These are phyloP conservation scores for Penicillium odoratum DNA, from an alignment of 495 filamentous ascomycete species.

Conservation along the genomic window DNA sequence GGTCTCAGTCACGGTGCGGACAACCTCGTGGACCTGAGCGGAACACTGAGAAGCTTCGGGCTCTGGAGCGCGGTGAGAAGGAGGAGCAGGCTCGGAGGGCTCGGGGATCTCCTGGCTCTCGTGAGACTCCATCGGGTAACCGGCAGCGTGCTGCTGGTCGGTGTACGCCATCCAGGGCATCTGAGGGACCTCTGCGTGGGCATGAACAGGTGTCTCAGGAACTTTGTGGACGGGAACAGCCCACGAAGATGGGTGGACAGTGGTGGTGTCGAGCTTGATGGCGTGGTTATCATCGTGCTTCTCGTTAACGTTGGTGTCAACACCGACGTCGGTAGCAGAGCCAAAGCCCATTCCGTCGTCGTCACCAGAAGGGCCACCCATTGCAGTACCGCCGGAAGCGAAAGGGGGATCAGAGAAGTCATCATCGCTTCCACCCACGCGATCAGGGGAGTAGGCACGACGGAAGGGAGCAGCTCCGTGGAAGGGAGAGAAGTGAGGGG, in stretches of 20 bases:
- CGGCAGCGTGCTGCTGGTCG: constrained; percentile 1
- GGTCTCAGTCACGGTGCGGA: constrained; percentile 35
- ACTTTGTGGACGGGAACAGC: neutral
- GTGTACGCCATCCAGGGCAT: constrained; percentile 10
- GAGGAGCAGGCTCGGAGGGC: constrained; percentile 5
- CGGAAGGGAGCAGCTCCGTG: constrained; percentile 5
- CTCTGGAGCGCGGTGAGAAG: neutral
- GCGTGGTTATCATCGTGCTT: constrained; percentile 31
- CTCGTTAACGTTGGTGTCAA: constrained; percentile 25
- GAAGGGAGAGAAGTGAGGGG: constrained; percentile 11
- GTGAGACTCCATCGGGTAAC: neutral
- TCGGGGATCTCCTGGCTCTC: neutral
- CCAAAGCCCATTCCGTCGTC: constrained; percentile 22
- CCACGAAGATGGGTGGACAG: constrained; percentile 13
- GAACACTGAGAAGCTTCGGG: constrained; percentile 1
- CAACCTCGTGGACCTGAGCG: constrained; percentile 25
- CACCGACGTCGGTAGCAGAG: constrained; percentile 9
- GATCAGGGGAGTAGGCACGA: constrained; percentile 8
- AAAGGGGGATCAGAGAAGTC: neutral
- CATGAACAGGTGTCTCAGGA: neutral
- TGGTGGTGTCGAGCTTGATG: constrained; percentile 23
- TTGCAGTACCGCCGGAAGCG: constrained; percentile 17
- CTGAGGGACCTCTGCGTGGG: neutral
- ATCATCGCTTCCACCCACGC: constrained; percentile 8
- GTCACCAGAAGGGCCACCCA: constrained; percentile 26